phyloP scores from a whole-genome alignment of 2,329 filamentous ascomycete genomes.

The Plenodomus lindquistii region DNA sequence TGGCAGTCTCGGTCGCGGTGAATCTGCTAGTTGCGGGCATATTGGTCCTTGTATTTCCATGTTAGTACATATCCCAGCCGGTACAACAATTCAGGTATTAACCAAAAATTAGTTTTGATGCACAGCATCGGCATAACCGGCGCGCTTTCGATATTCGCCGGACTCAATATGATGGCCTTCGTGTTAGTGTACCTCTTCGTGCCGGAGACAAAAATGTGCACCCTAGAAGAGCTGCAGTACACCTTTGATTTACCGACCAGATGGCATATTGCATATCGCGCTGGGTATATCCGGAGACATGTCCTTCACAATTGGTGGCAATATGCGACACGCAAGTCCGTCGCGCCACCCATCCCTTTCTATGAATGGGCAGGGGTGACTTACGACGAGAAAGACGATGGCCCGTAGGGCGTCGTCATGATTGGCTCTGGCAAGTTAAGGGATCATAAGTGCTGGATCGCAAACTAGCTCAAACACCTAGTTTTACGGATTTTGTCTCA shows the following conservation, averaged over 20 bases:
- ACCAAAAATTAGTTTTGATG: slow-evolving; percentile 25
- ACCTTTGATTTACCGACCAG: slow-evolving; percentile 27
- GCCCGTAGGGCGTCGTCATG: background rate
- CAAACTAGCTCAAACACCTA: no score
- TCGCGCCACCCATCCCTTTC: slow-evolving; percentile 18
- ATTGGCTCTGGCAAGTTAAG: background rate
- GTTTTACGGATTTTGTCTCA: no score
- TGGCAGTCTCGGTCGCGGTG: slow-evolving; percentile 44
- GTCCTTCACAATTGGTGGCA: slow-evolving; percentile 21
- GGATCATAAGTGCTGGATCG: no score
- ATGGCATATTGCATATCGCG: slow-evolving; percentile 23
- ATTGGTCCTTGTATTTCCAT: slow-evolving; percentile 44
- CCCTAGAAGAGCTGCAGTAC: slow-evolving; percentile 28
- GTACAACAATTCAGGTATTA: background rate
- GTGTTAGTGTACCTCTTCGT: slow-evolving; percentile 33
- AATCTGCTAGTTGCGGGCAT: slow-evolving; percentile 45
- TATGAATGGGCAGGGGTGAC: slow-evolving; percentile 23
- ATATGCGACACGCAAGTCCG: slow-evolving; percentile 13
- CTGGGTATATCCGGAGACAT: slow-evolving; percentile 15
- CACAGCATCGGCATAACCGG: slow-evolving; percentile 34
- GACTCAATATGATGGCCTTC: slow-evolving; percentile 31
- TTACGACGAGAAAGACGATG: slow-evolving; percentile 2
- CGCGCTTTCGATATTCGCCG: slow-evolving; percentile 44
- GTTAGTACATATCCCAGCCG: background rate
- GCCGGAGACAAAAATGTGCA: slow-evolving; percentile 29